Evolutionary conservation across 116 monocot genomes (phyloP), one percentile per base, ranked within the genome.

Genomic region (Zostera marina): DNA sequence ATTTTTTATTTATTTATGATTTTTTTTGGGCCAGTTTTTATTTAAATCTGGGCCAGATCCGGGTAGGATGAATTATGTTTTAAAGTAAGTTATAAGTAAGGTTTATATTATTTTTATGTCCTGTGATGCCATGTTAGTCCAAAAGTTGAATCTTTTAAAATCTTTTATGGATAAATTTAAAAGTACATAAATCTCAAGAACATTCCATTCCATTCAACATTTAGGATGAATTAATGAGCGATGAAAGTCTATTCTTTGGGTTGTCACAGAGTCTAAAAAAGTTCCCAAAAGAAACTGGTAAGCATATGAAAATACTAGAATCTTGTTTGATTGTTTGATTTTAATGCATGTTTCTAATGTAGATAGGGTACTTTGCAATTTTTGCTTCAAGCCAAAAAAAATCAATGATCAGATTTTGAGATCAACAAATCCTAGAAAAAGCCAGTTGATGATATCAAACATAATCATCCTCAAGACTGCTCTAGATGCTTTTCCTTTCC

Each of bases 281-380:
- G 72, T 99, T 99, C 75, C 99, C 91, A 62, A 99, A 87, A 77
- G 99, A 99, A 74, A 83, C 91, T 22, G 91, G 99, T 87, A 52
- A 58, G 53, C 53, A 20, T 42, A 52, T 24, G 7, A 48, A 20
- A 19, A 9, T 42, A 19, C 17, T 10, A 42, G 5, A 11, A 17
- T 59, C 13, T 55, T 26, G 13, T 32, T 41, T 41, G 5, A 40
- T n/a, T 42, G 16, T 43, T 20, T 42, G 17, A 11, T 22, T 59
- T 15, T 9, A 19, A n/a, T 13, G 22, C 13, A 61, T 46, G 24
- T 61, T 8, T 53, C 17, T 63, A 9, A 13, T 57, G 8, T 44
- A 99, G 99, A 99, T 69, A 86, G 81, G 62, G 87, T 99, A 22
- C 81, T 99, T 0, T 99, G 99, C 64, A 80, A 83, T 44, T 99